These are phyloP conservation scores for Amaranthus tricolor DNA, from an alignment of 179 eudicot species.

Conservation along the genomic window DNA sequence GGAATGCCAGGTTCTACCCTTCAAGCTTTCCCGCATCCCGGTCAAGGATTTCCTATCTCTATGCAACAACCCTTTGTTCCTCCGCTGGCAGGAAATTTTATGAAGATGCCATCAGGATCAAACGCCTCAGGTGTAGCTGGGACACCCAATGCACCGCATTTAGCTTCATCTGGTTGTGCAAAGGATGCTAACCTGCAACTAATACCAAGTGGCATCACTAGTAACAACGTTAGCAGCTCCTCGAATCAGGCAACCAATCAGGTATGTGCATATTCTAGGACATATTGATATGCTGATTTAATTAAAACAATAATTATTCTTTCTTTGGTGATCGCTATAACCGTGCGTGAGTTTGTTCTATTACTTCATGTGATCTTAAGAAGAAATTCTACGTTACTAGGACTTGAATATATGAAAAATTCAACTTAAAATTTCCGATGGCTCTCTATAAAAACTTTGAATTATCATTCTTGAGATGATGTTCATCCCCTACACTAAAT, in stretches of 20 bases:
- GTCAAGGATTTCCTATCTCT: conserved; percentile 56
- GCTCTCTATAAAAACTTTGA: too few relatives aligned
- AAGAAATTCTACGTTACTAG: too few relatives aligned
- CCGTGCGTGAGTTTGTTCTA: background rate
- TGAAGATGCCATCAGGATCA: conserved; percentile 24
- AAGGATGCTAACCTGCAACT: conserved; percentile 30
- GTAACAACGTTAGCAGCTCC: conserved; percentile 34
- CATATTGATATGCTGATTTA: too few relatives aligned
- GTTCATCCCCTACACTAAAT: too few relatives aligned
- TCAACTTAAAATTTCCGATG: too few relatives aligned
- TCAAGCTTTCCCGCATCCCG: conserved; percentile 48
- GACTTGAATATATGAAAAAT: too few relatives aligned
- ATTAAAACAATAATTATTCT: background rate
- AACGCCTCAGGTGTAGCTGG: conserved; percentile 30
- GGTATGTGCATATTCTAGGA: conserved; percentile 31
- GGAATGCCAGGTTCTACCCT: conserved; percentile 50
- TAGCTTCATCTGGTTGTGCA: conserved; percentile 29
- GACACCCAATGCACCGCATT: conserved; percentile 27
- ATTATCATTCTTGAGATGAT: too few relatives aligned
- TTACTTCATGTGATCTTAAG: background rate
- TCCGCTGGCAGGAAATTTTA: conserved; percentile 34
- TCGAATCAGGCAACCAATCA: conserved; percentile 38
- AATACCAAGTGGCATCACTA: conserved; percentile 15
- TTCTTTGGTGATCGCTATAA: background rate
- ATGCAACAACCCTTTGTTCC: conserved; percentile 41